Evolutionary conservation across 192 early-diverging fungal genomes (phyloP).

Genomic region (Dimargaris xerosporica): DNA sequence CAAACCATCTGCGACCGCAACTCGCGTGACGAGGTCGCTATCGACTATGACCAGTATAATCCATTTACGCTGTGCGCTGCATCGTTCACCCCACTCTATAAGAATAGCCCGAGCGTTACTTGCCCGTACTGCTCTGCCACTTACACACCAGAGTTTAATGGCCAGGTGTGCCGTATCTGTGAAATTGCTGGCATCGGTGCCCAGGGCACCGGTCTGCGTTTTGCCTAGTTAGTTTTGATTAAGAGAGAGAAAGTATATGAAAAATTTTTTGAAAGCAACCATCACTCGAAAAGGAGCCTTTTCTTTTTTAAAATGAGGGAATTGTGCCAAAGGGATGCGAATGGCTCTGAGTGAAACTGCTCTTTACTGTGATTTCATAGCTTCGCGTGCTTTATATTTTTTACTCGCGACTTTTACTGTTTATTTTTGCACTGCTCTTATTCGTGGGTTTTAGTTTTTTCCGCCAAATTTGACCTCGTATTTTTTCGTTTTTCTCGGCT

Average conservation of each 20-base stretch:
- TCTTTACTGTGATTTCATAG: no score
- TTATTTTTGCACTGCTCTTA: no score
- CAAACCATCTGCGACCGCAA: constrained; percentile 60
- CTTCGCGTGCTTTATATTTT: no score
- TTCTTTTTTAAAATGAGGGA: no score
- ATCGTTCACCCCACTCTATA: constrained; percentile 81
- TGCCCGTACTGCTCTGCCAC: constrained; percentile 84
- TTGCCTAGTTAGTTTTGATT: no score
- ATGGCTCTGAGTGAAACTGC: neutral
- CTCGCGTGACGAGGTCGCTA: constrained; percentile 57
- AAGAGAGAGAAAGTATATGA: no score
- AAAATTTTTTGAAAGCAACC: no score
- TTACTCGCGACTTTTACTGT: no score
- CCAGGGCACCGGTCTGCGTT: constrained; percentile 51
- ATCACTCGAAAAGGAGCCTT: no score
- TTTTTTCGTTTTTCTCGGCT: no score
- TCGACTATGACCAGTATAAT: constrained; percentile 94
- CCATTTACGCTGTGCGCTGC: constrained; percentile 79
- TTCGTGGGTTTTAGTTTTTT: no score
- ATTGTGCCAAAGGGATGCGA: neutral
- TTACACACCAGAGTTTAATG: constrained; percentile 70
- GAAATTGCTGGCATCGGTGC: constrained; percentile 72
- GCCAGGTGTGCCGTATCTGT: constrained; percentile 72
- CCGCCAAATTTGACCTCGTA: no score
- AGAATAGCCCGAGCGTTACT: constrained; percentile 54